Base-by-base conservation (phyloP, 148 eudicot genomes). In the Vaccinium vitisidaea region DNA sequence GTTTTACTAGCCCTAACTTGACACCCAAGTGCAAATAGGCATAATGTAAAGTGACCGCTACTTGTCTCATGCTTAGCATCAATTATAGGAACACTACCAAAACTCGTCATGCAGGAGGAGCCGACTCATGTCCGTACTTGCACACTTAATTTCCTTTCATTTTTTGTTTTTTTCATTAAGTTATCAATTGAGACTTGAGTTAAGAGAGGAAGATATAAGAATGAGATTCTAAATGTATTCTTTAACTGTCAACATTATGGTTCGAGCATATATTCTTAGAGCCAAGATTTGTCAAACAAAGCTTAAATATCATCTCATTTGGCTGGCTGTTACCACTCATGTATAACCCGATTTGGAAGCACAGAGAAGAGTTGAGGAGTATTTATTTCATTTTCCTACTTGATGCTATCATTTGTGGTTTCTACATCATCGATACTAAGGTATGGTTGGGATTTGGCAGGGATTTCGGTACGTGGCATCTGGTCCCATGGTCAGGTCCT, bases 381-480 rank as follows among this genome's bases (percentile, higher is more conserved):
- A 73, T n/a, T 52, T 83, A 54, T 73, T 36, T 70, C 8, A 18
- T 46, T 77, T 77, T 49, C 18, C 32, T 75, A 1, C 53, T 58
- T 16, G 5, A 19, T 58, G 65, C 32, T 59, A 39, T 25, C 32
- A 10, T 61, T 21, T 15, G 2, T 83, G 7, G 2, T 19, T 74
- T 56, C 32, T 36, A 80, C 36, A 46, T 81, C 48, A 1, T 27
- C 56, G 5, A 16, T 30, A 3, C 30, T 52, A 36, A 32, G 70
- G 15, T 56, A 32, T 73, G 79, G 21, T 11, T 77, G 84, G 49
- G 16, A 67, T 82, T 53, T 89, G 49, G 86, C 92, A 95, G 98
- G 98, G 98, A 79, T 95, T 95, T 79, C 95, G 98, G 63, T 95
- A 95, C 39, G 98, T 94, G 86, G 98, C 98, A 71, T 95, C 98